phyloP scores from a whole-genome alignment of 2,329 filamentous ascomycete genomes.

The Colletotrichum eleusines region DNA sequence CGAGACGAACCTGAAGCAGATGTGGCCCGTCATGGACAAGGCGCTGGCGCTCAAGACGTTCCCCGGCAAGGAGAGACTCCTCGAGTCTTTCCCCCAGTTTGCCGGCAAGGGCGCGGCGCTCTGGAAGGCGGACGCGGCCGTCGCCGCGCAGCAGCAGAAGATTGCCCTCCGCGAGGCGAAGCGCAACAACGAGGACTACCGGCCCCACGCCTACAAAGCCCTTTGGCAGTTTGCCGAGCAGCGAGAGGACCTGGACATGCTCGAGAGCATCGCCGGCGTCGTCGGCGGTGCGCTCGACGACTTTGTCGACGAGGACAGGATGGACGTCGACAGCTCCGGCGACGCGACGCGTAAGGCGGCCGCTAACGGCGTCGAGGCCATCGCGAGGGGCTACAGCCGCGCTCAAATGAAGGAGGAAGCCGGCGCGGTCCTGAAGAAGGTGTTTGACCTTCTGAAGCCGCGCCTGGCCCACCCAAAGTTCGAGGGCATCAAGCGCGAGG shows the following conservation, averaged over 20 bases:
- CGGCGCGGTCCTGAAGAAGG: slow-evolving; percentile 52
- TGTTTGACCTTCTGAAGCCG: slow-evolving; percentile 56
- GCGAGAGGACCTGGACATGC: slow-evolving; percentile 77
- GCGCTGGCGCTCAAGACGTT: slow-evolving; percentile 91
- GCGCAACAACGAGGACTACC: slow-evolving; percentile 88
- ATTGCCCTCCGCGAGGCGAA: slow-evolving; percentile 89
- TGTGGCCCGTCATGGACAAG: slow-evolving; percentile 90
- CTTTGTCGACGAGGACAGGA: slow-evolving; percentile 68
- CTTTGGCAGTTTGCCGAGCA: slow-evolving; percentile 80
- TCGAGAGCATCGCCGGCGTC: slow-evolving; percentile 74
- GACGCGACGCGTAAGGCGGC: slow-evolving; percentile 60
- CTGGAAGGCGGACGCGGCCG: slow-evolving; percentile 63
- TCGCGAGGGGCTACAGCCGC: slow-evolving; percentile 63
- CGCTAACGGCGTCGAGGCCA: slow-evolving; percentile 63
- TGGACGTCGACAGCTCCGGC: slow-evolving; percentile 73
- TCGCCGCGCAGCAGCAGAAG: slow-evolving; percentile 79
- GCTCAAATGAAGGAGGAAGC: slow-evolving; percentile 54
- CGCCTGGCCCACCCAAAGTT: slow-evolving; percentile 56
- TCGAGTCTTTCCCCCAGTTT: slow-evolving; percentile 84
- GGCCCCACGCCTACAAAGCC: slow-evolving; percentile 78
- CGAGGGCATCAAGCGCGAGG: slow-evolving; percentile 58
- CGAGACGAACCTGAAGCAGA: slow-evolving; percentile 66
- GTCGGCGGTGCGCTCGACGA: slow-evolving; percentile 73
- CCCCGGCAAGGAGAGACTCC: slow-evolving; percentile 87
- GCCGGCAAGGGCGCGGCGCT: slow-evolving; percentile 72